Percentiles rank a stretch among this genome's conserved stretches.
Conservation (phyloP, 139 green algal species). For the Gonium pectorale region DNA sequence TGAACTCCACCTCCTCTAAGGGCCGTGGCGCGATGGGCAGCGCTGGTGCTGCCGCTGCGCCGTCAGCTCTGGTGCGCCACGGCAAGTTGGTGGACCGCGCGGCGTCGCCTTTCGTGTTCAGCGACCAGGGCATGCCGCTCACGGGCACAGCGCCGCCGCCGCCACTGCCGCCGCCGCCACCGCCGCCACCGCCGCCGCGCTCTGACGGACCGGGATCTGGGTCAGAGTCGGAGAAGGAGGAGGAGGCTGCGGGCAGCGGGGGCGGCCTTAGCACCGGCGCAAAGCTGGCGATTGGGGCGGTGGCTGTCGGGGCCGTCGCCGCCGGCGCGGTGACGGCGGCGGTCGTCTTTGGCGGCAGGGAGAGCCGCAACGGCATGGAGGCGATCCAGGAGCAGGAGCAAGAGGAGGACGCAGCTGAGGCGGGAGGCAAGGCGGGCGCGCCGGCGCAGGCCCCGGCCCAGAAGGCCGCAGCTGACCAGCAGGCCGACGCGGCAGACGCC, state of each 20-base stretch:
- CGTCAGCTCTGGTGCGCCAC: background rate
- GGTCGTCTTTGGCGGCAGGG: no score
- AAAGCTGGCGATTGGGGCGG: no score
- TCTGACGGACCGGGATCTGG: no score
- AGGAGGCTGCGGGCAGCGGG: background rate
- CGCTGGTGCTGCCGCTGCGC: background rate
- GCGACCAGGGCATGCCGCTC: background rate
- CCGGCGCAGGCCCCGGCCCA: no score
- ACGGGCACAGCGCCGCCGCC: background rate
- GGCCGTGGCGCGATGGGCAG: background rate
- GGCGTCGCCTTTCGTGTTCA: conserved; percentile 35
- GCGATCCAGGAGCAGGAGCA: background rate
- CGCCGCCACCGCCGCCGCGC: no score
- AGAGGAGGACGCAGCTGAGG: background rate
- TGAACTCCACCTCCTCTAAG: conserved; percentile 5
- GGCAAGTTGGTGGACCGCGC: conserved; percentile 22
- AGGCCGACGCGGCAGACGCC: no score
- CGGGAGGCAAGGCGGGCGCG: no score
- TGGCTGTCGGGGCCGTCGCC: no score
- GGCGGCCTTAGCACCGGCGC: background rate
- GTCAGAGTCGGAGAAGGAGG: background rate
- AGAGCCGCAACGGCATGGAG: background rate
- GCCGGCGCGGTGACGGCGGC: no score
- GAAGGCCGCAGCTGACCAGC: no score
- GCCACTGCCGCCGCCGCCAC: no score